phyloP scores from a whole-genome alignment of 2,329 filamentous ascomycete species.

The Fusarium odoratissimum region DNA sequence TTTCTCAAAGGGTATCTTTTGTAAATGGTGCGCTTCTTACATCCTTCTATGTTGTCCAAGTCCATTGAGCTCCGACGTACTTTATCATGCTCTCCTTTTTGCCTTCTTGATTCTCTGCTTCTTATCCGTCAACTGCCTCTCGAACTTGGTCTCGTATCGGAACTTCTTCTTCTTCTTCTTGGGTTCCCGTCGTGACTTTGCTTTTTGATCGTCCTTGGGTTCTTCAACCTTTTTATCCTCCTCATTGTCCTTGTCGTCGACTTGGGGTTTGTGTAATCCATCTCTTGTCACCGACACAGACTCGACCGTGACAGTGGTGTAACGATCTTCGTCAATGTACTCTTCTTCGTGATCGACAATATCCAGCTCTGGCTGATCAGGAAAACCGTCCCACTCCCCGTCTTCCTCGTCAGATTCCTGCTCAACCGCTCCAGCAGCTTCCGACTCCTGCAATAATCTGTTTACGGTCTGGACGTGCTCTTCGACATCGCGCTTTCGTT shows the following conservation, averaged over 20 bases:
- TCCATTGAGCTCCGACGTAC: constrained; percentile 8
- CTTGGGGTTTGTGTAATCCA: constrained; percentile 70
- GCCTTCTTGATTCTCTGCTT: constrained; percentile 75
- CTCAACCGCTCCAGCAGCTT: constrained; percentile 54
- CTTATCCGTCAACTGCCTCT: constrained; percentile 78
- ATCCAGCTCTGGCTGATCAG: constrained; percentile 60
- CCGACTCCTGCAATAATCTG: constrained; percentile 72
- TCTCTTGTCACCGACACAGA: constrained; percentile 83
- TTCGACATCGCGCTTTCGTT: constrained; percentile 83
- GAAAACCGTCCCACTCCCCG: constrained; percentile 75
- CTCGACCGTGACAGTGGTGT: constrained; percentile 94
- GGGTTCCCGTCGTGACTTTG: constrained; percentile 53
- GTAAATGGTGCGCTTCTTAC: constrained; percentile 37
- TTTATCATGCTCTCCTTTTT: constrained; percentile 16
- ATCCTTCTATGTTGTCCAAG: constrained; percentile 31
- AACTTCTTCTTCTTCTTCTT: constrained; percentile 94
- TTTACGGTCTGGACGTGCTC: constrained; percentile 84
- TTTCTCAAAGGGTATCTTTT: constrained; percentile 49
- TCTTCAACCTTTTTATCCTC: constrained; percentile 48
- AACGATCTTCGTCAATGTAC: constrained; percentile 96
- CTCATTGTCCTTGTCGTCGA: constrained; percentile 52
- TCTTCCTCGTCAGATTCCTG: constrained; percentile 57
- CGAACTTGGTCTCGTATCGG: constrained; percentile 88
- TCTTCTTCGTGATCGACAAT: constrained; percentile 86
- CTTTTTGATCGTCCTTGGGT: constrained; percentile 42